Conservation (phyloP, 164 flowering plant species). For the Amborella trichopoda region DNA sequence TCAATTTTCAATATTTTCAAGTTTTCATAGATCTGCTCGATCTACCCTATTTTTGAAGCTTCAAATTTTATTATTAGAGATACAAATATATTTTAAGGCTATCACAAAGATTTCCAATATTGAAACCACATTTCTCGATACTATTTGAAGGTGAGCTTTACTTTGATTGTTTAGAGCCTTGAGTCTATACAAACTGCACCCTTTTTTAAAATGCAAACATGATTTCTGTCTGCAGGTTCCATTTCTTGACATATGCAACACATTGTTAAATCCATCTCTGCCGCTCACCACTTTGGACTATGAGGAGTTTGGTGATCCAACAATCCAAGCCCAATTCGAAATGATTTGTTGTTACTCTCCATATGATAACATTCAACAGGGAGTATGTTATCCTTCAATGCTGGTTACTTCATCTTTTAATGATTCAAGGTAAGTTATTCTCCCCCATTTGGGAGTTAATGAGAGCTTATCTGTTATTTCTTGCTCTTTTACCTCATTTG, state of each 20-base stretch:
- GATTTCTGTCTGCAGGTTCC: constrained; percentile 88
- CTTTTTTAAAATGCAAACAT: too few relatives aligned
- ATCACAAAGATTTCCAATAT: too few relatives aligned
- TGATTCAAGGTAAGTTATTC: constrained; percentile 57
- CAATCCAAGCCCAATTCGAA: constrained; percentile 32
- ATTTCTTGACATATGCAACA: constrained; percentile 85
- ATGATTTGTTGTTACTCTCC: constrained; percentile 60
- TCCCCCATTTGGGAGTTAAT: background rate
- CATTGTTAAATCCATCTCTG: constrained; percentile 67
- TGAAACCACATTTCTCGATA: too few relatives aligned
- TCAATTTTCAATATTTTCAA: too few relatives aligned
- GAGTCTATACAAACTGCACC: too few relatives aligned
- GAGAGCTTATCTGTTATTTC: too few relatives aligned
- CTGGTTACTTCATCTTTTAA: constrained; percentile 57
- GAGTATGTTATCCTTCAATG: constrained; percentile 56
- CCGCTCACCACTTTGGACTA: constrained; percentile 80
- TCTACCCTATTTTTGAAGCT: too few relatives aligned
- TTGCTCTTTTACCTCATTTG: background rate
- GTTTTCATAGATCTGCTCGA: too few relatives aligned
- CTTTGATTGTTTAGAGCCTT: too few relatives aligned
- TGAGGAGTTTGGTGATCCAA: constrained; percentile 93
- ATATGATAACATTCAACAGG: constrained; percentile 53
- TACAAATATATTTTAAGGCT: too few relatives aligned
- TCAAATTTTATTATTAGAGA: too few relatives aligned
- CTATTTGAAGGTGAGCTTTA: too few relatives aligned